Percentiles rank a stretch among this genome's conserved stretches.
Conservation (phyloP, 495 filamentous ascomycete genomes). For the Neurospora terricola region DNA sequence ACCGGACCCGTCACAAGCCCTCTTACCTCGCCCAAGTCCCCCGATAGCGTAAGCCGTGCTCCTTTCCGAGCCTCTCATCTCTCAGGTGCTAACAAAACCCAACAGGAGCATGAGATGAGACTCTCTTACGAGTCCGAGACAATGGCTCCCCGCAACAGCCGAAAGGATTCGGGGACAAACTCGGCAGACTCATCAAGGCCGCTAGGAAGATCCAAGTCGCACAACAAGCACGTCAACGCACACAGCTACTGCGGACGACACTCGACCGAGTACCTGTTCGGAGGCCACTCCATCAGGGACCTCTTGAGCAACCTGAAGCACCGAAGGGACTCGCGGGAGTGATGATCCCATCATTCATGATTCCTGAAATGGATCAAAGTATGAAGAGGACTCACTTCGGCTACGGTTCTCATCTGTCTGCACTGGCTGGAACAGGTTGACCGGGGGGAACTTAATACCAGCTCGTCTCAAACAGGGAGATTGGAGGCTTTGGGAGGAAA, state of each 20-base stretch:
- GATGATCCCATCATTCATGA: background rate
- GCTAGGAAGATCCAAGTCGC: background rate
- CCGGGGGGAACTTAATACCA: background rate
- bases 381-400: background rate
- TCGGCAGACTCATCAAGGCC: background rate
- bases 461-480: background rate
- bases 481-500: background rate
- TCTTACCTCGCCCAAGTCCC: background rate
- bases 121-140: slow-evolving; percentile 7
- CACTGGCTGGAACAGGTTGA: slow-evolving; percentile 17
- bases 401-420: background rate
- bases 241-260: slow-evolving; percentile 28
- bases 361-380: background rate
- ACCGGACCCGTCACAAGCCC: background rate
- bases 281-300: slow-evolving; percentile 16
- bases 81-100: background rate
- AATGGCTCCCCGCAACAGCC: background rate
- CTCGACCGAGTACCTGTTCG: slow-evolving; percentile 23
- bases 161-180: slow-evolving; percentile 8
- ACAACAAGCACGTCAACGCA: slow-evolving; percentile 18
- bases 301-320: slow-evolving; percentile 16
- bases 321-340: background rate
- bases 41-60: background rate
- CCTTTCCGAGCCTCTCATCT: background rate
- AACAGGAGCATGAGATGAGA: background rate